These are phyloP conservation scores for Pythium oligandrum DNA, from an alignment of 352 stramenopile species.

Conservation along the genomic window DNA sequence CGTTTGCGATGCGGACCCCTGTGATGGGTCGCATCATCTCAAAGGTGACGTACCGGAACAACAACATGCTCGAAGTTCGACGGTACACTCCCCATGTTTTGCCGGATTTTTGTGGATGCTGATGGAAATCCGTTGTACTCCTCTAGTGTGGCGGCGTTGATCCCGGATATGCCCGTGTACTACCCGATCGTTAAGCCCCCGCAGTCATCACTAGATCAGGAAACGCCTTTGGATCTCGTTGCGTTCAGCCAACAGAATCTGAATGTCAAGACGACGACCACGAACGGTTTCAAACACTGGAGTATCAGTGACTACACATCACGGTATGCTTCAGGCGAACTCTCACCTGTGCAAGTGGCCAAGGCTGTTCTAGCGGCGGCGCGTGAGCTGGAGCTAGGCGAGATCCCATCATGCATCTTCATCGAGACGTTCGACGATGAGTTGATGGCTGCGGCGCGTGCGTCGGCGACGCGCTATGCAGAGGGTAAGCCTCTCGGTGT, in stretches of 20 bases:
- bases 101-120: not conserved
- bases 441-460: slow-evolving; percentile 61
- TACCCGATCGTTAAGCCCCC: slow-evolving; percentile 61
- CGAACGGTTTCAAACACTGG: slow-evolving; percentile 55
- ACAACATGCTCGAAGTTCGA: slow-evolving; percentile 57
- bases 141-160: slow-evolving; percentile 40
- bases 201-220: not conserved
- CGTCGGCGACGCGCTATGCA: slow-evolving; percentile 67
- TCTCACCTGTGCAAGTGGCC: slow-evolving; percentile 23
- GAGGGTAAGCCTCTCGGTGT: slow-evolving; percentile 59
- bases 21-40: slow-evolving; percentile 47
- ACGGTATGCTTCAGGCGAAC: slow-evolving; percentile 32
- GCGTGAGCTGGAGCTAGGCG: slow-evolving; percentile 41
- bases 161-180: slow-evolving; percentile 73
- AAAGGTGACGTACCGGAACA: slow-evolving; percentile 43
- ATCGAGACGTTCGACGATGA: slow-evolving; percentile 67
- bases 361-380: slow-evolving; percentile 25
- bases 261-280: slow-evolving; percentile 15
- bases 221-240: slow-evolving; percentile 11
- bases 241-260: slow-evolving; percentile 20
- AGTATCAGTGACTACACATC: slow-evolving; percentile 64
- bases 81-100: slow-evolving; percentile 2
- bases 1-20: slow-evolving; percentile 36
- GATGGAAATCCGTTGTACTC: not conserved
- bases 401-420: slow-evolving; percentile 59